phyloP scores from a whole-genome alignment of 495 filamentous ascomycete genomes.

The Aspergillus panamensis region DNA sequence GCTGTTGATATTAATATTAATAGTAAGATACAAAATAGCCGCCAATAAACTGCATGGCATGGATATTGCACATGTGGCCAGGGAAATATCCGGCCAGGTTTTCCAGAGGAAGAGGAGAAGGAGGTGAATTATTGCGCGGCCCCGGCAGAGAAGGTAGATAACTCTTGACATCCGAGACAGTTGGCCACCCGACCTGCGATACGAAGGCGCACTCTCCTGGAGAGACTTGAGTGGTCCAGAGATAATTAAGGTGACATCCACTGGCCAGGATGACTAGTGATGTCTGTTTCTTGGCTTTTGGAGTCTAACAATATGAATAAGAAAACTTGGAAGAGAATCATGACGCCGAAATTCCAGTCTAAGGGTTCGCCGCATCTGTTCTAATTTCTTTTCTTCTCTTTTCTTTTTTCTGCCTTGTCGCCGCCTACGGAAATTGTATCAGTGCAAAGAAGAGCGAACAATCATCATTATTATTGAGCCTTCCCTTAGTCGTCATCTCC shows the following conservation, averaged over 20 bases:
- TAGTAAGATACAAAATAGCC: too few relatives aligned
- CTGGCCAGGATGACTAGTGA: neutral
- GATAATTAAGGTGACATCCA: constrained; percentile 2
- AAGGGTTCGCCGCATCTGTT: neutral
- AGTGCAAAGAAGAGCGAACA: too few relatives aligned
- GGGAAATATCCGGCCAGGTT: too few relatives aligned
- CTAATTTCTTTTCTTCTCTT: neutral
- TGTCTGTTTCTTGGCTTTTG: neutral
- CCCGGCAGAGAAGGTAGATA: neutral
- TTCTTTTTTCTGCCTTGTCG: neutral
- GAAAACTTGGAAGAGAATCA: neutral
- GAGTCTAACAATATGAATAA: neutral
- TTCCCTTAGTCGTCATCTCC: neutral
- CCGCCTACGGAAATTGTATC: neutral
- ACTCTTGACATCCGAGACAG: too few relatives aligned
- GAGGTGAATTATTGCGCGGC: neutral
- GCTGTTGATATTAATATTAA: too few relatives aligned
- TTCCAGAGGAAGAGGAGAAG: too few relatives aligned
- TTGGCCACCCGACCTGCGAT: too few relatives aligned
- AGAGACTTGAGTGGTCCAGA: neutral
- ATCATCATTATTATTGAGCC: neutral
- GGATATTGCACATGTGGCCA: neutral
- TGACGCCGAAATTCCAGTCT: too few relatives aligned
- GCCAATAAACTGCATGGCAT: neutral
- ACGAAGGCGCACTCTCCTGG: neutral